Evolutionary conservation across 2,329 filamentous ascomycete species (phyloP).

Genomic region (Fusarium virguliforme): DNA sequence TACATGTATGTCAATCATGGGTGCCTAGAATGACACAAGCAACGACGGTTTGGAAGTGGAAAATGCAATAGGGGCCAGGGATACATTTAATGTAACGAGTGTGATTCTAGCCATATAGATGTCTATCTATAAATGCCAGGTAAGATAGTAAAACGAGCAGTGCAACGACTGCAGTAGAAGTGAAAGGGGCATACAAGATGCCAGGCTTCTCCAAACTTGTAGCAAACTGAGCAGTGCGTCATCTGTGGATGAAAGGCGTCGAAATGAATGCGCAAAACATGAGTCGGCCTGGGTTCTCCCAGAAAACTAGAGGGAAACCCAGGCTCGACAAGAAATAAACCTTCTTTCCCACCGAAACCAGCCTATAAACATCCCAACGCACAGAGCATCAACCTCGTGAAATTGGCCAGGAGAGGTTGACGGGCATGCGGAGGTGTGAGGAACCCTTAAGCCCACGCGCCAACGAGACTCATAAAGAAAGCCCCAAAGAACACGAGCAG

Average conservation of each 20-base stretch:
- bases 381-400: background rate
- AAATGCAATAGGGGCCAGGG: no score
- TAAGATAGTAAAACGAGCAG: conserved; percentile 2
- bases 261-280: background rate
- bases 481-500: conserved; percentile 72
- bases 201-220: background rate
- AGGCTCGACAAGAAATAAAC: background rate
- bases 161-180: conserved; percentile 15
- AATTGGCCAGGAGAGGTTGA: background rate
- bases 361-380: background rate
- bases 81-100: conserved; percentile 11
- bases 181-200: background rate
- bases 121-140: conserved; percentile 4
- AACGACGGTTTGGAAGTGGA: no score
- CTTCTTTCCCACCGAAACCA: conserved; percentile 9
- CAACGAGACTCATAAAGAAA: conserved; percentile 75
- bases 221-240: background rate
- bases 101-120: background rate
- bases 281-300: background rate
- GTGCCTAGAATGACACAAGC: no score
- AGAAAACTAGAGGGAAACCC: background rate
- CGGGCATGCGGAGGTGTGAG: background rate
- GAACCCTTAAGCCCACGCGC: conserved; percentile 71
- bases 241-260: background rate
- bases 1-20: background rate